These are phyloP conservation scores for Amaranthus palmeri DNA, from an alignment of 148 eudicot genomes.

Conservation along the genomic window DNA sequence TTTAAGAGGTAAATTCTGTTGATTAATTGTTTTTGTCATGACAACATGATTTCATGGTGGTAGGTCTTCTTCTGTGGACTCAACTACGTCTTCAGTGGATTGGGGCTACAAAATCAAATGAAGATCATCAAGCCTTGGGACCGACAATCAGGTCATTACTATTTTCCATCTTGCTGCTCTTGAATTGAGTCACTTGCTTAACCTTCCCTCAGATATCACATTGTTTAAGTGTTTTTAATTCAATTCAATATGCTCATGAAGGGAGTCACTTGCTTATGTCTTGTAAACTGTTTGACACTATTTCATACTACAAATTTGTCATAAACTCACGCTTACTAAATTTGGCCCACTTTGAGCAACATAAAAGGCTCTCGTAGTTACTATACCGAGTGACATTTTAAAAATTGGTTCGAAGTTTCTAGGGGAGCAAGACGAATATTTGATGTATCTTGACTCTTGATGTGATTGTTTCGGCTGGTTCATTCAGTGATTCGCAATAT, in stretches of 20 bases:
- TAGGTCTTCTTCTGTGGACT: constrained; percentile 73
- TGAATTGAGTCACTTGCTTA: not conserved
- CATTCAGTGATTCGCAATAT: not conserved
- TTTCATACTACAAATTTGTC: no score
- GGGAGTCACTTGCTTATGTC: no score
- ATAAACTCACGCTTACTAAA: no score
- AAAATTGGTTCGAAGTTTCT: not conserved
- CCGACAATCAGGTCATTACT: constrained; percentile 48
- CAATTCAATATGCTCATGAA: no score
- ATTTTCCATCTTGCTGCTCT: not conserved
- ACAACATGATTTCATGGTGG: not conserved
- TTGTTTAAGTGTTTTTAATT: not conserved
- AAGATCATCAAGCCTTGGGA: constrained; percentile 28
- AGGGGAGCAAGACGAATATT: not conserved
- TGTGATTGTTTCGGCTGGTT: no score
- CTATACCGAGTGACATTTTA: not conserved
- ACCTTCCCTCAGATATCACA: not conserved
- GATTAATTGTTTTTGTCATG: no score
- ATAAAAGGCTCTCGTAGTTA: not conserved
- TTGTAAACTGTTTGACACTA: no score
- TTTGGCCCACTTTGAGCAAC: no score
- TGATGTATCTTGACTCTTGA: not conserved
- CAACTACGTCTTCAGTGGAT: constrained; percentile 71
- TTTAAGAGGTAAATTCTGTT: no score
- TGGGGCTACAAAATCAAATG: constrained; percentile 35